A percentile compares a stretch with the other conserved stretches of the same genome.
Evolutionary conservation across 179 eudicot species (phyloP).

Genomic region (Pouteria campechiana): DNA sequence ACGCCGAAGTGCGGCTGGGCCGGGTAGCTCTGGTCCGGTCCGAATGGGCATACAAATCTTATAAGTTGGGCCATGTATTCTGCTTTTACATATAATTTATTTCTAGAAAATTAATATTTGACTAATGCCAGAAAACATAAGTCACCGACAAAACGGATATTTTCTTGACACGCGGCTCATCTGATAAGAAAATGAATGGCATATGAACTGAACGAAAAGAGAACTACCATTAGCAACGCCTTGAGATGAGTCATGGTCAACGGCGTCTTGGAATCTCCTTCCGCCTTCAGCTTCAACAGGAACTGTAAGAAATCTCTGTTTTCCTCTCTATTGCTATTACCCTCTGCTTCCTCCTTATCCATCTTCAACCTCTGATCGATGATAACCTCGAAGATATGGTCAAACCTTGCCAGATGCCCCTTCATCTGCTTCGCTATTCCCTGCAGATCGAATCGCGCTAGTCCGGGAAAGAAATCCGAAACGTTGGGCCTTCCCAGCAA

Average conservation of each 20-base stretch:
- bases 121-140: too few species aligned
- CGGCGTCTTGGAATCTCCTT: constrained; percentile 16
- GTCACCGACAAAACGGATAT: too few species aligned
- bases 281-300: constrained; percentile 36
- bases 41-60: too few species aligned
- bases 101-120: too few species aligned
- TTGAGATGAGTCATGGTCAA: constrained; percentile 47
- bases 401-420: constrained; percentile 14
- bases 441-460: constrained; percentile 33
- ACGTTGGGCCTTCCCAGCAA: constrained; percentile 27
- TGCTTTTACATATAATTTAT: too few species aligned
- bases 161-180: too few species aligned
- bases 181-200: too few species aligned
- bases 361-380: constrained; percentile 23
- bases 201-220: too few species aligned
- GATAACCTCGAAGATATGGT: constrained; percentile 27
- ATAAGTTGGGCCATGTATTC: too few species aligned
- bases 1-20: too few species aligned
- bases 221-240: constrained; percentile 47
- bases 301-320: constrained; percentile 38
- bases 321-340: not conserved
- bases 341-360: not conserved
- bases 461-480: constrained; percentile 36
- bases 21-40: too few species aligned
- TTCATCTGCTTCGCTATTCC: constrained; percentile 27